Conservation (phyloP, 805 yeast genomes). For the Kuraishia hungarica region DNA sequence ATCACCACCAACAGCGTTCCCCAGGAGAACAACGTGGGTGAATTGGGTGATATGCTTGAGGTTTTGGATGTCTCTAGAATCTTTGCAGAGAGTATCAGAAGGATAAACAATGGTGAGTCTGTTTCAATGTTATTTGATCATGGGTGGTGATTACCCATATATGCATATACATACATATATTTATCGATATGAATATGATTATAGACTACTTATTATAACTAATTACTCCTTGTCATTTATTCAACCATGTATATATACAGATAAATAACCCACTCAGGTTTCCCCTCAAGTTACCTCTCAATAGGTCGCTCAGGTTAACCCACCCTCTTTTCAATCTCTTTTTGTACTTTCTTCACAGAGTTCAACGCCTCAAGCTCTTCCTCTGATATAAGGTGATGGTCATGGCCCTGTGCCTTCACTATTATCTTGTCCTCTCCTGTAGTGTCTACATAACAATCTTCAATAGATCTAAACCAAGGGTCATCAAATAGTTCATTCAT, state of each 20-base stretch:
- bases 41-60: constrained; percentile 55
- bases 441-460: constrained; percentile 35
- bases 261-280: no score
- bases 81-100: constrained; percentile 89
- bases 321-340: constrained; percentile 10
- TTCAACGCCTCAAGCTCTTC: constrained; percentile 42
- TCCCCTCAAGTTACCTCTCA: background rate
- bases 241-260: no score
- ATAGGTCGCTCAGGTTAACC: background rate
- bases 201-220: no score
- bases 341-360: constrained; percentile 22
- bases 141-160: constrained; percentile 36
- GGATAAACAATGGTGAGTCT: constrained; percentile 96
- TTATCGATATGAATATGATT: no score
- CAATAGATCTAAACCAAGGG: constrained; percentile 50
- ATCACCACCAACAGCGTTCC: constrained; percentile 91
- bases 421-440: constrained; percentile 14
- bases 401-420: constrained; percentile 32
- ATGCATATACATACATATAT: background rate
- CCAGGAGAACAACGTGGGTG: constrained; percentile 50
- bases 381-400: constrained; percentile 63
- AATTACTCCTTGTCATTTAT: no score
- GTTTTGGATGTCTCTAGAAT: constrained; percentile 83
- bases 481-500: constrained; percentile 49
- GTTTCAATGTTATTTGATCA: constrained; percentile 91